These are phyloP conservation scores for Psilocybe mexicana DNA, from an alignment of 1,284 basidiomycete genomes.

Conservation along the genomic window DNA sequence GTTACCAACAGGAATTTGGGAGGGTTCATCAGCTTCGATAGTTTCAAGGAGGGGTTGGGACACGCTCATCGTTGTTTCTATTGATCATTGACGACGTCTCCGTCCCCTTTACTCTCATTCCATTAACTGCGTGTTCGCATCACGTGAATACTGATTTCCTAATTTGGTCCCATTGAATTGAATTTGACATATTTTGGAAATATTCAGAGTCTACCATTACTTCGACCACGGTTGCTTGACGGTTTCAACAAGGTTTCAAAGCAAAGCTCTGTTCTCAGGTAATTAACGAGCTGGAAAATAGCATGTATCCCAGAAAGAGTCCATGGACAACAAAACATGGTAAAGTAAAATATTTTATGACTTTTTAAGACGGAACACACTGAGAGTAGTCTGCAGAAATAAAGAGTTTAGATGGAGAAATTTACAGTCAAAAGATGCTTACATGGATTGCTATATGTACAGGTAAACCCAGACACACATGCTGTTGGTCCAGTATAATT, in stretches of 20 bases:
- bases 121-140: neutral
- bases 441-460: slow-evolving; percentile 43
- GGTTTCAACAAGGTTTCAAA: too few relatives aligned
- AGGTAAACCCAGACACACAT: slow-evolving; percentile 44
- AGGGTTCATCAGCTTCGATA: slow-evolving; percentile 72
- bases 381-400: slow-evolving; percentile 41
- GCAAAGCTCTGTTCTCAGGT: too few relatives aligned
- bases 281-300: too few relatives aligned
- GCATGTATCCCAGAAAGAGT: too few relatives aligned
- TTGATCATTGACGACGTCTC: slow-evolving; percentile 7
- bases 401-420: neutral
- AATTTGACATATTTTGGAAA: neutral
- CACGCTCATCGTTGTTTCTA: slow-evolving; percentile 47
- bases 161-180: neutral
- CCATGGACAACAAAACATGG: too few relatives aligned
- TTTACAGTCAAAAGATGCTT: slow-evolving; percentile 21
- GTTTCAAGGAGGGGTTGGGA: slow-evolving; percentile 57
- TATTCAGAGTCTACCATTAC: too few relatives aligned
- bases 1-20: slow-evolving; percentile 40
- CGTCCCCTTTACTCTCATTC: slow-evolving; percentile 2
- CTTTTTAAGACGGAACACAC: slow-evolving; percentile 37
- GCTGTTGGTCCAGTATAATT: slow-evolving; percentile 48
- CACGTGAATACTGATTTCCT: neutral
- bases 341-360: neutral
- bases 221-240: too few relatives aligned